These are phyloP conservation scores for Phytopythium delawarense DNA, from an alignment of 352 stramenopile species.

Conservation along the genomic window DNA sequence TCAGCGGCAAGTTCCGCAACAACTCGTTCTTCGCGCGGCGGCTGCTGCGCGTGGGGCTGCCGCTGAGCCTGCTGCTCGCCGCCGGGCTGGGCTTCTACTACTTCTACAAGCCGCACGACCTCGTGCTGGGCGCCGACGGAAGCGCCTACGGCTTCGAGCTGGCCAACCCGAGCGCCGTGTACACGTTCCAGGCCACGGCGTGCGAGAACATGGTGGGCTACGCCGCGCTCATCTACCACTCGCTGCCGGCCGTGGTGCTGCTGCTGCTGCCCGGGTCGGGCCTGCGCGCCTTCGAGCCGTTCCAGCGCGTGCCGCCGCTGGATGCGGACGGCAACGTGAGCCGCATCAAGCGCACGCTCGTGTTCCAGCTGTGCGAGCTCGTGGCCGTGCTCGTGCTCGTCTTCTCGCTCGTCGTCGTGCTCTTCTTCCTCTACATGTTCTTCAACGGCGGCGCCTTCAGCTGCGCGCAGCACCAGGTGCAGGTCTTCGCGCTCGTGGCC, in stretches of 20 bases:
- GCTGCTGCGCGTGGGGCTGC: slow-evolving; percentile 39
- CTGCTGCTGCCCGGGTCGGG: slow-evolving; percentile 62
- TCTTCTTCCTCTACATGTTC: slow-evolving; percentile 83
- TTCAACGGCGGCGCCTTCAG: slow-evolving; percentile 69
- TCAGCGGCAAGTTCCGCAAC: slow-evolving; percentile 52
- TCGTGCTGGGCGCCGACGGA: slow-evolving; percentile 38
- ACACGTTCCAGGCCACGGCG: slow-evolving; percentile 58
- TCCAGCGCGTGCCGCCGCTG: slow-evolving; percentile 33
- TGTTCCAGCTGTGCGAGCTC: slow-evolving; percentile 74
- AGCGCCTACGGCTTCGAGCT: slow-evolving; percentile 48
- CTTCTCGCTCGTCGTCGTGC: slow-evolving; percentile 55
- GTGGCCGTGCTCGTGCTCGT: slow-evolving; percentile 46
- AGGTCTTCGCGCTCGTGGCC: slow-evolving; percentile 48
- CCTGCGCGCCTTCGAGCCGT: slow-evolving; percentile 62
- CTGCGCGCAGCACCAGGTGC: slow-evolving; percentile 41
- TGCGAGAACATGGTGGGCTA: slow-evolving; percentile 83
- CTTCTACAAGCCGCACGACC: slow-evolving; percentile 40
- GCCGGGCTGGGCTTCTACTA: slow-evolving; percentile 66
- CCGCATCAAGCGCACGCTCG: slow-evolving; percentile 70
- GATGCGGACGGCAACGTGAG: slow-evolving; percentile 32
- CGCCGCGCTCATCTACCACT: slow-evolving; percentile 64
- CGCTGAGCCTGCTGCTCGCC: slow-evolving; percentile 35
- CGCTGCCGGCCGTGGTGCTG: slow-evolving; percentile 52
- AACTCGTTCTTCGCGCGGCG: slow-evolving; percentile 82
- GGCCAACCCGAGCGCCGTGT: slow-evolving; percentile 37